These are phyloP conservation scores for Agrocybe pediades DNA, from an alignment of 768 basidiomycete genomes.

Conservation along the genomic window DNA sequence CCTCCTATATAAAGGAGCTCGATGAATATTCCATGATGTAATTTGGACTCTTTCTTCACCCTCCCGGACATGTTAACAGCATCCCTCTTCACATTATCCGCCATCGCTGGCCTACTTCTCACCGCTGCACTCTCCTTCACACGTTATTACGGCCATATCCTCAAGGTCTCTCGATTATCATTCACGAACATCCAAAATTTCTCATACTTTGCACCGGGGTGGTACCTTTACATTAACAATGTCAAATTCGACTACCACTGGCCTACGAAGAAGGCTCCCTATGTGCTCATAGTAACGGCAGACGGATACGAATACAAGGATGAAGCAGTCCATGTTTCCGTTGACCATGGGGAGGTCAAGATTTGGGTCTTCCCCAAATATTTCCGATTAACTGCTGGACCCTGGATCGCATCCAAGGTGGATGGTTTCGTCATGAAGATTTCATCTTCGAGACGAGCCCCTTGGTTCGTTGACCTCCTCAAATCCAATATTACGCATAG, in stretches of 20 bases:
- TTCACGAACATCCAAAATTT: conserved; percentile 5
- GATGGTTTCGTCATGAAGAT: conserved; percentile 38
- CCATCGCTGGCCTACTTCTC: not conserved
- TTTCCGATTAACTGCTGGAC: conserved; percentile 36
- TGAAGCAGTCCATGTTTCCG: conserved; percentile 21
- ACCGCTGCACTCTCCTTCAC: not conserved
- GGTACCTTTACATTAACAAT: conserved; percentile 10
- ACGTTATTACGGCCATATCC: conserved; percentile 2
- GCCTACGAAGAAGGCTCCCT: conserved; percentile 27
- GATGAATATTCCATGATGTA: not conserved
- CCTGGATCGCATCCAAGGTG: conserved; percentile 33
- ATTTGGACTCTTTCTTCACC: not conserved
- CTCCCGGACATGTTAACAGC: not conserved
- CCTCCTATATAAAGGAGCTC: no score
- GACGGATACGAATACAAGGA: conserved; percentile 33
- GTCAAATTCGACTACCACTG: conserved; percentile 25
- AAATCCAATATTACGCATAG: conserved; percentile 39
- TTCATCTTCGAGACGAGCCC: conserved; percentile 32
- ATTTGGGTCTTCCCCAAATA: conserved; percentile 41
- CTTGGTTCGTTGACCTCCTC: conserved; percentile 36
- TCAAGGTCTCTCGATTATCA: conserved; percentile 2
- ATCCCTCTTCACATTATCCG: not conserved
- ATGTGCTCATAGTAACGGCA: conserved; percentile 31
- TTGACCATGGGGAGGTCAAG: conserved; percentile 20
- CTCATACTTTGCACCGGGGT: conserved; percentile 9